These are phyloP conservation scores for Claviceps maximensis DNA, from an alignment of 2,329 filamentous ascomycete genomes.

Conservation along the genomic window DNA sequence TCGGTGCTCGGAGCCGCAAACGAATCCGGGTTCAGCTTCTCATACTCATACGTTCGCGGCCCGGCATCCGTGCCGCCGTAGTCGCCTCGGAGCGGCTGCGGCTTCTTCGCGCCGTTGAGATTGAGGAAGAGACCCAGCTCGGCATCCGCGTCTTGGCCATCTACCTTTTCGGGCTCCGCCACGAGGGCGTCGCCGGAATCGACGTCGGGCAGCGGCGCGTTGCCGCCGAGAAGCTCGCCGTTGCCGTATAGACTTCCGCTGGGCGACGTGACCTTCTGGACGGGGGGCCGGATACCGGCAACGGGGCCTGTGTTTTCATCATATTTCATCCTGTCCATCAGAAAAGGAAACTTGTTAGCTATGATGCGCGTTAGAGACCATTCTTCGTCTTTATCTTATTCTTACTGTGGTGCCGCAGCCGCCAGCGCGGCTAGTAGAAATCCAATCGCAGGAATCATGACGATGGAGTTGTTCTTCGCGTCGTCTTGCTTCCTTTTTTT, in stretches of 20 bases:
- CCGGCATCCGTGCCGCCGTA: constrained; percentile 38
- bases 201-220: constrained; percentile 23
- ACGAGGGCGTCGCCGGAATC: constrained; percentile 27
- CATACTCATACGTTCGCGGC: constrained; percentile 34
- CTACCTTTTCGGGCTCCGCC: constrained; percentile 26
- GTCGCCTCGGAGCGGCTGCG: constrained; percentile 41
- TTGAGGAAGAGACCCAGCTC: constrained; percentile 39
- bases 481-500: background rate
- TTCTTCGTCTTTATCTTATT: background rate
- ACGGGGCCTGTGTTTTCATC: constrained; percentile 29
- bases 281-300: constrained; percentile 24
- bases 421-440: background rate
- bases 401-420: constrained; percentile 1
- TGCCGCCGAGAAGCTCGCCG: constrained; percentile 25
- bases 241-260: constrained; percentile 28
- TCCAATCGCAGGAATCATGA: constrained; percentile 15
- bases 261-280: constrained; percentile 22
- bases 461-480: too few species aligned
- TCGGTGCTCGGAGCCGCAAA: constrained; percentile 42
- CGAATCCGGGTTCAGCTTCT: constrained; percentile 40
- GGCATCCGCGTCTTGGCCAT: constrained; percentile 35
- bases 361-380: background rate
- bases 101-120: constrained; percentile 35
- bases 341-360: background rate
- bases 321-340: constrained; percentile 12